Conservation (phyloP, 768 basidiomycete genomes). For the Lactarius sp. region DNA sequence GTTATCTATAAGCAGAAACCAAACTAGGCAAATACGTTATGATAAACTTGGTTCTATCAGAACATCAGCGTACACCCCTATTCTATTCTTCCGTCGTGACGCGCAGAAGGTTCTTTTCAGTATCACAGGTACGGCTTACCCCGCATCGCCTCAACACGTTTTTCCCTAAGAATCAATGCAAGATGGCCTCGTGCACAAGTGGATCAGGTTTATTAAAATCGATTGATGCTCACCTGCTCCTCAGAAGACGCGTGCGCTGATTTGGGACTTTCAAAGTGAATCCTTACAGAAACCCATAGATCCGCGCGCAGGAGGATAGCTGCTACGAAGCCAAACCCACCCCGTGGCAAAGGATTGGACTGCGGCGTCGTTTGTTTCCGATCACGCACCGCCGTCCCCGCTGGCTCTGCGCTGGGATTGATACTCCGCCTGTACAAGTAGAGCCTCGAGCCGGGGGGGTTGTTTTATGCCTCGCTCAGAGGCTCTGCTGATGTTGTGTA, state of each 20-base stretch:
- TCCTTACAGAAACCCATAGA: neutral
- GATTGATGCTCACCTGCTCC: neutral
- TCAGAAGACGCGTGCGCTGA: neutral
- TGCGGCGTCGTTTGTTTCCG: neutral
- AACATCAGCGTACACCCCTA: neutral
- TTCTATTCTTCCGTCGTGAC: neutral
- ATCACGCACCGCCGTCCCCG: neutral
- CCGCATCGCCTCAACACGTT: neutral
- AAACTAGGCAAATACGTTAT: neutral
- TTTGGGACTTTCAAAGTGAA: neutral
- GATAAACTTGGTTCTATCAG: neutral
- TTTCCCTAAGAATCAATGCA: neutral
- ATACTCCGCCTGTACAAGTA: neutral
- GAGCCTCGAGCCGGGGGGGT: neutral
- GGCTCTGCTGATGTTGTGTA: neutral
- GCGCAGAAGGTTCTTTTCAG: neutral
- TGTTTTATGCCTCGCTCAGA: neutral
- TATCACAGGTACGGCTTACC: neutral
- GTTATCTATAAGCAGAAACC: too few relatives aligned
- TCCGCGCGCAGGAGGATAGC: neutral
- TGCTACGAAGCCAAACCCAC: neutral
- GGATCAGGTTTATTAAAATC: neutral
- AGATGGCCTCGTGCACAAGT: neutral
- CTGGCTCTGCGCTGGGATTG: neutral
- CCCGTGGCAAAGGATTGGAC: neutral